Evolutionary conservation across 2,329 filamentous ascomycete species (phyloP).

Genomic region (Neofusicoccum parvum): DNA sequence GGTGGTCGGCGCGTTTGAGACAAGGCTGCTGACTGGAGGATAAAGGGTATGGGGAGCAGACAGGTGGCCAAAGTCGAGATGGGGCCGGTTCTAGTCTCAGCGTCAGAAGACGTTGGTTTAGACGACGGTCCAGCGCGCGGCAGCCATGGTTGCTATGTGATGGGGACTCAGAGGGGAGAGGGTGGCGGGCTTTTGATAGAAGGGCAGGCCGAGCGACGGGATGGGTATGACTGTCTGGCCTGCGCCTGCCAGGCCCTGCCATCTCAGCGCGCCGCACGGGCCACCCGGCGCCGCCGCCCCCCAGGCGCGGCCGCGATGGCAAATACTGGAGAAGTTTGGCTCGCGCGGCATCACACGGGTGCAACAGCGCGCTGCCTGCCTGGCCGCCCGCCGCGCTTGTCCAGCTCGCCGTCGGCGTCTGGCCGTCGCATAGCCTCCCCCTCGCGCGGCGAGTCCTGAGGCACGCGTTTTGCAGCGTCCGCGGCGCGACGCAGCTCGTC

Average conservation of each 20-base stretch:
- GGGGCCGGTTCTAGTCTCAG: conserved; percentile 11
- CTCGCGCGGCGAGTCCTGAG: not conserved
- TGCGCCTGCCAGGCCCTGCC: conserved; percentile 8
- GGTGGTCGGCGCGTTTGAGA: conserved; percentile 21
- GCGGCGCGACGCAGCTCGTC: not conserved
- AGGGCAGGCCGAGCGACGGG: conserved; percentile 5
- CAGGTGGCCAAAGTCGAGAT: conserved; percentile 19
- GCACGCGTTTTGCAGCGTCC: not conserved
- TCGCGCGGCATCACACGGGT: conserved; percentile 19
- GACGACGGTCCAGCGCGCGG: conserved; percentile 7
- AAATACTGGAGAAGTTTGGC: conserved; percentile 15
- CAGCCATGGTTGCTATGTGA: conserved; percentile 15
- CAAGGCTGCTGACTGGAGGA: conserved; percentile 21
- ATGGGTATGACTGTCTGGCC: conserved; percentile 10
- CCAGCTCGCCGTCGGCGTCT: conserved; percentile 7
- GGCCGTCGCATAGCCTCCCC: not conserved
- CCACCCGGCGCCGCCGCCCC: not conserved
- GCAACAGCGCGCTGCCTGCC: conserved; percentile 15
- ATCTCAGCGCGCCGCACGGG: conserved; percentile 5
- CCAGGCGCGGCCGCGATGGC: conserved; percentile 11
- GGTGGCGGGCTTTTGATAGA: conserved; percentile 21
- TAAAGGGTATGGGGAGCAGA: conserved; percentile 18
- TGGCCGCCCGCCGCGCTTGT: not conserved
- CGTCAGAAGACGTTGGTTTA: conserved; percentile 15
- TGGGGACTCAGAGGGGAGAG: conserved; percentile 4